Percentiles rank a stretch among this genome's conserved stretches.
These are phyloP conservation scores for Apocynum venetum DNA, from an alignment of 257 asterid genomes.

Conservation along the genomic window DNA sequence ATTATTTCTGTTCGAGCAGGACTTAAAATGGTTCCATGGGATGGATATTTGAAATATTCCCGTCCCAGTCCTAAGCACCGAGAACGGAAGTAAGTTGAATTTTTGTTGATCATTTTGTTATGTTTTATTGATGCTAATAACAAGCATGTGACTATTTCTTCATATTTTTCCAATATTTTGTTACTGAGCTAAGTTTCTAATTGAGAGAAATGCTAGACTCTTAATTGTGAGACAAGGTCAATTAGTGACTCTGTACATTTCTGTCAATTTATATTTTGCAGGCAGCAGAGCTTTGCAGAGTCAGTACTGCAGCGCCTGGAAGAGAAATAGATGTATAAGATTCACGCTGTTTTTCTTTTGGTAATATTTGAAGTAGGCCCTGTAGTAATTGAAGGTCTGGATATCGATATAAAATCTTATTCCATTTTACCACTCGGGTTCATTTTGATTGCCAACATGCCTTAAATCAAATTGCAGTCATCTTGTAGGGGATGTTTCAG, in stretches of 20 bases:
- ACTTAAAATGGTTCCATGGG: slow-evolving; percentile 68
- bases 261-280: slow-evolving; percentile 26
- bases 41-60: slow-evolving; percentile 83
- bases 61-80: slow-evolving; percentile 94
- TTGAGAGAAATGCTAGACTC: not conserved
- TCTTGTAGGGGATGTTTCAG: not conserved
- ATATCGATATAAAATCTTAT: not conserved
- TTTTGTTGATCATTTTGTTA: not conserved
- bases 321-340: slow-evolving; percentile 40
- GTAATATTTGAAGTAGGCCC: not conserved
- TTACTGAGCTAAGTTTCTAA: too few species aligned
- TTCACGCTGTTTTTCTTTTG: not conserved
- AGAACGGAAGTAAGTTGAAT: slow-evolving; percentile 74
- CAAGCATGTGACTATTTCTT: not conserved
- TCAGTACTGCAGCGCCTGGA: slow-evolving; percentile 65
- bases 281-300: slow-evolving; percentile 88
- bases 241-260: not conserved
- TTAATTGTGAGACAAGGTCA: not conserved
- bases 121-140: not conserved
- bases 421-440: not conserved
- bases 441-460: not conserved
- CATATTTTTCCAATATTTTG: not conserved
- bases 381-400: not conserved
- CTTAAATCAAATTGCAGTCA: not conserved
- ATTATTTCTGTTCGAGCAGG: slow-evolving; percentile 89